Conservation (phyloP, 1,139 yeast genomes). For the Magnusiomyces starmeri region DNA sequence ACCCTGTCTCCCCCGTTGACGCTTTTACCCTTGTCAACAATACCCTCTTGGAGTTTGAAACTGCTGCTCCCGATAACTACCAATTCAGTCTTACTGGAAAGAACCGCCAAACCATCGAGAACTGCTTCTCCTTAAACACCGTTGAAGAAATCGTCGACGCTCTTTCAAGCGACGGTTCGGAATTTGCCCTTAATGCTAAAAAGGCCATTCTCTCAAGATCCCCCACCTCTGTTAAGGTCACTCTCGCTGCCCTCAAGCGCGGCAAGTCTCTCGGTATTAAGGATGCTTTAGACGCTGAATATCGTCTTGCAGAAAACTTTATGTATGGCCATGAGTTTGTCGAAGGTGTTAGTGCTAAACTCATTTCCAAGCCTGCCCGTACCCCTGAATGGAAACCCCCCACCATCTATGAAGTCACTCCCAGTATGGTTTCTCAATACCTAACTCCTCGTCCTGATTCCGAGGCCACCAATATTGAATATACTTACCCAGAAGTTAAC, state of each 20-base stretch:
- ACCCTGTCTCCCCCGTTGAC: slow-evolving; percentile 23
- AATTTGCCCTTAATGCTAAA: slow-evolving; percentile 58
- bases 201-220: slow-evolving; percentile 55
- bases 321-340: slow-evolving; percentile 60
- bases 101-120: slow-evolving; percentile 57
- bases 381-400: slow-evolving; percentile 48
- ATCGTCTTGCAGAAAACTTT: slow-evolving; percentile 70
- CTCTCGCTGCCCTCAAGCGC: slow-evolving; percentile 59
- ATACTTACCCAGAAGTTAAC: slow-evolving; percentile 42
- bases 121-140: slow-evolving; percentile 52
- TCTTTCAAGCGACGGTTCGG: slow-evolving; percentile 49
- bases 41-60: slow-evolving; percentile 71
- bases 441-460: slow-evolving; percentile 23
- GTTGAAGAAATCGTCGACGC: slow-evolving; percentile 57
- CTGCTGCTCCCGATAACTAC: slow-evolving; percentile 59
- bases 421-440: slow-evolving; percentile 4
- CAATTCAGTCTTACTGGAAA: slow-evolving; percentile 51
- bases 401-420: slow-evolving; percentile 30
- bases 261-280: slow-evolving; percentile 55
- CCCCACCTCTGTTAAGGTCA: slow-evolving; percentile 70
- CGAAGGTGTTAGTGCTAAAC: slow-evolving; percentile 69
- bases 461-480: slow-evolving; percentile 31
- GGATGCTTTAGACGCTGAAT: slow-evolving; percentile 64
- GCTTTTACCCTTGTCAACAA: slow-evolving; percentile 53
- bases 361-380: slow-evolving; percentile 53